Evolutionary conservation across 331 rosid species (phyloP), one percentile per base, ranked within the genome.

Genomic region (Malus hybrid): DNA sequence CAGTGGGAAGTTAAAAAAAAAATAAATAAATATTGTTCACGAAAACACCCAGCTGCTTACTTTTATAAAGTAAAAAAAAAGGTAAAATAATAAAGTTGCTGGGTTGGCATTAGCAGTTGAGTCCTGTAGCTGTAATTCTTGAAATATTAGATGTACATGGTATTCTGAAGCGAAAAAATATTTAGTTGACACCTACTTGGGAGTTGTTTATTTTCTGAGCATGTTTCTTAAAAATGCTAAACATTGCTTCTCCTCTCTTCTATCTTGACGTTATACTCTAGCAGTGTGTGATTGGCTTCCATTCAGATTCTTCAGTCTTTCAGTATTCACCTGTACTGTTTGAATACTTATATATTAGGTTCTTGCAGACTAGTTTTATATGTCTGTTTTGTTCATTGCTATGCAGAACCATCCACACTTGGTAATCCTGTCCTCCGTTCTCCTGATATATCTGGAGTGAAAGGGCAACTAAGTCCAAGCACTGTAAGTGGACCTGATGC

Each of bases 401-500:
- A 64, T 76, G 72, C 99, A 95, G 99, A 87, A 77, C 81, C 89
- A 50, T 88, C 74, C 66, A 24, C 66, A 78, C 76, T 74, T 62
- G 86, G 80, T 69, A 85, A 88, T 82, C 83, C 87, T 28, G 60
- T 74, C 19, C 82, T 62, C 82, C 78, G 60, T 50, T 84, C 96
- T 82, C 86, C 87, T n/a, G 91, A 88, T 67, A 70, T 84, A 56
- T 77, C 90, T 42, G 85, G 86, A 54, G 79, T 36, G 52, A 90
- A 90, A 83, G 87, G 83, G 78, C 91, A 82, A 87, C 77, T 82
- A 48, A 86, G 78, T 78, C 84, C 83, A 74, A 78, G 78, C 82
- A 76, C 87, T 20, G 99, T 94, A 88, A 92, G 99, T 86, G 72
- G 46, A 83, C 75, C 73, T 73, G 71, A 50, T 54, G 67, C 71